Conservation (phyloP, 768 basidiomycete species). For the Gymnopilus junonius region DNA sequence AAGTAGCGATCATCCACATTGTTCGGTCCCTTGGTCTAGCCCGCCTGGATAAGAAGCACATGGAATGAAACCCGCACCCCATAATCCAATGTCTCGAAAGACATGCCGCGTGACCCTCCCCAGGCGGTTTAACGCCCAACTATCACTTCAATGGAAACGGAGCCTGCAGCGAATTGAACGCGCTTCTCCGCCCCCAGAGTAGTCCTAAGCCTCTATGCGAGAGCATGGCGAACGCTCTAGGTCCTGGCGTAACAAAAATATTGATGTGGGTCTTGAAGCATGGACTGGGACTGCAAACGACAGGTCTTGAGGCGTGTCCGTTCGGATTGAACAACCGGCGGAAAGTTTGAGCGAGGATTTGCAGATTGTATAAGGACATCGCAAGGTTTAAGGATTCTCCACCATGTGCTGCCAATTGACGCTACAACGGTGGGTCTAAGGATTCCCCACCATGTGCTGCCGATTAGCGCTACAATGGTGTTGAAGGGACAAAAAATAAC, state of each 20-base stretch:
- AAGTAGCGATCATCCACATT: not conserved
- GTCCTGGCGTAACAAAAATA: not conserved
- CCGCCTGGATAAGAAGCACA: not conserved
- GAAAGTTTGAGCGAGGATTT: not conserved
- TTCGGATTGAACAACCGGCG: not conserved
- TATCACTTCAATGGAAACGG: not conserved
- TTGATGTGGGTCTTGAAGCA: too few species aligned
- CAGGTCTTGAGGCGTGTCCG: not conserved
- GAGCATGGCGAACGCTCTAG: not conserved
- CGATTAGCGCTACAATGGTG: not conserved
- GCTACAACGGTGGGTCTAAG: too few species aligned
- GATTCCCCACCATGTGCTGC: too few species aligned
- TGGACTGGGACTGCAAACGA: too few species aligned
- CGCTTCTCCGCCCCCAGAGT: not conserved
- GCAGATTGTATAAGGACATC: not conserved
- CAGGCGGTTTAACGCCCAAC: too few species aligned
- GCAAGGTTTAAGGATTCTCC: not conserved
- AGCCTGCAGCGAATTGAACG: not conserved
- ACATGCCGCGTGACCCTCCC: too few species aligned
- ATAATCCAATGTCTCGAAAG: too few species aligned
- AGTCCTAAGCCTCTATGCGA: not conserved
- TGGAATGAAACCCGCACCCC: not conserved
- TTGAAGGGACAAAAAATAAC: not conserved
- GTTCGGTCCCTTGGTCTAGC: not conserved
- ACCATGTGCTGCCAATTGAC: too few species aligned